Conservation (phyloP, 75 land plant genomes). For the Ceratopteris richardii region DNA sequence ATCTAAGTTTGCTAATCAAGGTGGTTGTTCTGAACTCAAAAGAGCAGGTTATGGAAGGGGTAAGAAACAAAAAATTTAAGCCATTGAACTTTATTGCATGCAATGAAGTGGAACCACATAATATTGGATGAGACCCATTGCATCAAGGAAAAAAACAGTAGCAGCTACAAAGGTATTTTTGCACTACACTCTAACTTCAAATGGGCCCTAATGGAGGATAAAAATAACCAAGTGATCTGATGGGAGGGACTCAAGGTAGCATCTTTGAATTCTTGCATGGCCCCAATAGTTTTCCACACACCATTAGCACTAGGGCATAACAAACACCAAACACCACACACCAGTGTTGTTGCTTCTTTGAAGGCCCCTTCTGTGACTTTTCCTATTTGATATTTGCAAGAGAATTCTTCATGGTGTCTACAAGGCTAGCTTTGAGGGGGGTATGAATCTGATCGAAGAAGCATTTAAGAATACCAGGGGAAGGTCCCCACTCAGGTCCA, state of each 20-base stretch:
- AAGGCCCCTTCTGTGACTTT: too few species aligned
- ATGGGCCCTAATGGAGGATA: slow-evolving; percentile 93
- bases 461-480: slow-evolving; percentile 24
- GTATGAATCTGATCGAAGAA: slow-evolving; percentile 26
- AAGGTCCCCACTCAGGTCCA: slow-evolving; percentile 36
- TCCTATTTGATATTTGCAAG: slow-evolving; percentile 41
- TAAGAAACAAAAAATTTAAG: slow-evolving; percentile 2
- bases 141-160: slow-evolving; percentile 62
- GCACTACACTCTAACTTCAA: slow-evolving; percentile 55
- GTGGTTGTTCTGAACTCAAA: too few species aligned
- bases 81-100: slow-evolving; percentile 35
- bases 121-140: slow-evolving; percentile 93
- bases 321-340: too few species aligned
- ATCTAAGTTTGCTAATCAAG: not conserved
- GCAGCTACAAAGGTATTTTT: slow-evolving; percentile 73
- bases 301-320: too few species aligned
- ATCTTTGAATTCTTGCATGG: too few species aligned
- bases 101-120: slow-evolving; percentile 70
- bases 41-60: not conserved
- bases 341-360: too few species aligned
- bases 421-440: slow-evolving; percentile 38
- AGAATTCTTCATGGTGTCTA: slow-evolving; percentile 44
- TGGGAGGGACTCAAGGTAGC: too few species aligned
- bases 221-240: too few species aligned
- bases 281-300: too few species aligned